Percentiles rank a stretch among this genome's conserved stretches.
Evolutionary conservation across 306 rosid genomes (phyloP).

Genomic region (Rosa rugosa): DNA sequence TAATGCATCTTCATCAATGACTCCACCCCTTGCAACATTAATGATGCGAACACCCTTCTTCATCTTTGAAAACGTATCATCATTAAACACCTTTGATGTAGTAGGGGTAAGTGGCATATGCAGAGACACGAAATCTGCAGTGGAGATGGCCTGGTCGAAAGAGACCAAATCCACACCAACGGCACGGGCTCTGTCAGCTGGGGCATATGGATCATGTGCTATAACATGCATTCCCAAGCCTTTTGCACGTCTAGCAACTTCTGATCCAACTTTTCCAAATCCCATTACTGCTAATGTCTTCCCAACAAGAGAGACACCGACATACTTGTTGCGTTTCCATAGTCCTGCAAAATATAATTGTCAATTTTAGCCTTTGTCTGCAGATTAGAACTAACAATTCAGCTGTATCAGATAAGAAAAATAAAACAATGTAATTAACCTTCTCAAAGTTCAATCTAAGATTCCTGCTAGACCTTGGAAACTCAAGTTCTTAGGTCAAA

Average conservation of each 20-base stretch:
- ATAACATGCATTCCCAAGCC: slow-evolving; percentile 88
- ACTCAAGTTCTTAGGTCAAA: not conserved
- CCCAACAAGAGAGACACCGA: slow-evolving; percentile 93
- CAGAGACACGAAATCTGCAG: slow-evolving; percentile 81
- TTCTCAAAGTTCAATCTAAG: not conserved
- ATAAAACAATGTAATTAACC: not conserved
- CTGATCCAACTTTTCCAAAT: slow-evolving; percentile 94
- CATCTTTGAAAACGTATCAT: slow-evolving; percentile 63
- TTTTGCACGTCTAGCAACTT: slow-evolving; percentile 86
- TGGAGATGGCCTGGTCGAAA: slow-evolving; percentile 69
- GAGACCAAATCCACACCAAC: slow-evolving; percentile 88
- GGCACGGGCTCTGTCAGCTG: slow-evolving; percentile 84
- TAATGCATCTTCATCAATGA: slow-evolving; percentile 86
- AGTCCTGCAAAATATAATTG: slow-evolving; percentile 42
- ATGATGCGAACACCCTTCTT: slow-evolving; percentile 81
- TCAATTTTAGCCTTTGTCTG: not conserved
- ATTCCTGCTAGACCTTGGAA: not conserved
- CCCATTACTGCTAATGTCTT: slow-evolving; percentile 86
- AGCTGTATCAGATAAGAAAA: not conserved
- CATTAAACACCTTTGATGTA: slow-evolving; percentile 73
- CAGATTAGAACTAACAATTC: not conserved
- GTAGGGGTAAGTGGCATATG: slow-evolving; percentile 90
- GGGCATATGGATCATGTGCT: slow-evolving; percentile 93
- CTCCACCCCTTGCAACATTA: slow-evolving; percentile 93
- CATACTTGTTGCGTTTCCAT: slow-evolving; percentile 87